These are phyloP conservation scores for Lactarius sanguifluus DNA, from an alignment of 768 basidiomycete species.

Conservation along the genomic window DNA sequence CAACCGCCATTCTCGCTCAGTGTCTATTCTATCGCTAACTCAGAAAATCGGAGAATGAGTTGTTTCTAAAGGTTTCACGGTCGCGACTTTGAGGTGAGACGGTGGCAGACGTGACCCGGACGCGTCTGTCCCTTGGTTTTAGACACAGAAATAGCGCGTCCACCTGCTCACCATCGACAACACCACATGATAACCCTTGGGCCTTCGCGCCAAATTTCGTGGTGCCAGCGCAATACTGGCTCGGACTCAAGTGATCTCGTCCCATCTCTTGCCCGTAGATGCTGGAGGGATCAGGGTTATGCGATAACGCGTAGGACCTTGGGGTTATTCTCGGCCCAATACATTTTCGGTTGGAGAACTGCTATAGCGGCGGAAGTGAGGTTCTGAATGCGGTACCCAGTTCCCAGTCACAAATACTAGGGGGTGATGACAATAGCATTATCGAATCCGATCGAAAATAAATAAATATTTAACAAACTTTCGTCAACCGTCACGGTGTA, in stretches of 20 bases:
- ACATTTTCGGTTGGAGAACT: background rate
- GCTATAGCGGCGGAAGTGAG: background rate
- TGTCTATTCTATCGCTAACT: background rate
- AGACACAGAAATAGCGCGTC: background rate
- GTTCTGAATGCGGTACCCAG: background rate
- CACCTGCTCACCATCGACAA: background rate
- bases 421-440: background rate
- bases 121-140: background rate
- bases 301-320: background rate
- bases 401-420: background rate
- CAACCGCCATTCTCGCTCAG: slow-evolving; percentile 17
- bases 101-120: background rate
- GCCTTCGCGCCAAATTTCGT: background rate
- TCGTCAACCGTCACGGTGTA: background rate
- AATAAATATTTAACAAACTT: background rate
- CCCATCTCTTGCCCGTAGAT: background rate
- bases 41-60: background rate
- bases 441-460: background rate
- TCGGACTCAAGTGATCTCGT: background rate
- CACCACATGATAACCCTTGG: background rate
- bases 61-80: background rate
- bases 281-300: background rate
- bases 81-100: background rate
- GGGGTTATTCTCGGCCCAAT: background rate
- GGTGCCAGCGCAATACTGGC: slow-evolving; percentile 15